A percentile compares a stretch with the other conserved stretches of the same genome.
Conservation (phyloP, 2,329 filamentous ascomycete species). For the Nemania bipapillata region DNA sequence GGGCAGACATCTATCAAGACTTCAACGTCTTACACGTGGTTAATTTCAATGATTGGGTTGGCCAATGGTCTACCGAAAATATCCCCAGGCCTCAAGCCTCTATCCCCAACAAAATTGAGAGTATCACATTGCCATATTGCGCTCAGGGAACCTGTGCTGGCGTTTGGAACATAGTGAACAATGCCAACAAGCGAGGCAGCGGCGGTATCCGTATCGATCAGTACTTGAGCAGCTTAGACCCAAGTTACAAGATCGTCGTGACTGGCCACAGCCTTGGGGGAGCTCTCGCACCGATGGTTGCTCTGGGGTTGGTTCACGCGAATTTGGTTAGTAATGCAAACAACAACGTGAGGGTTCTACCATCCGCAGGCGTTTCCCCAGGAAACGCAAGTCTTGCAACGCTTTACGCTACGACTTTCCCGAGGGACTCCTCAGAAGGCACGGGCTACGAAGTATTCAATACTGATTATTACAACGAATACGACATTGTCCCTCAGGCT, state of each 20-base stretch:
- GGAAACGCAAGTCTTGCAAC: background rate
- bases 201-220: constrained; percentile 13
- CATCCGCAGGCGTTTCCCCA: constrained; percentile 20
- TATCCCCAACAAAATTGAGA: too few species aligned
- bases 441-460: constrained; percentile 17
- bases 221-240: constrained; percentile 13
- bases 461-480: constrained; percentile 15
- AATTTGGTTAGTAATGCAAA: background rate
- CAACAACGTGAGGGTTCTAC: constrained; percentile 7
- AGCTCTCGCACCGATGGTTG: constrained; percentile 4
- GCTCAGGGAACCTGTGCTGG: constrained; percentile 7
- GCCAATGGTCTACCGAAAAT: background rate
- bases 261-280: constrained; percentile 22
- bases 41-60: constrained; percentile 16
- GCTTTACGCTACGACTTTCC: background rate
- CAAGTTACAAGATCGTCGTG: constrained; percentile 13
- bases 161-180: constrained; percentile 16
- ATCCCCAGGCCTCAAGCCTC: background rate
- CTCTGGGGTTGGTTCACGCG: constrained; percentile 3
- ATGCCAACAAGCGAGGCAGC: background rate
- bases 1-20: constrained; percentile 10
- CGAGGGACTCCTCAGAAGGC: background rate
- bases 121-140: background rate
- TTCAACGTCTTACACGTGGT: background rate
- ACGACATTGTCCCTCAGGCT: constrained; percentile 22